Evolutionary conservation across 129 eudicot species (phyloP), one percentile per base, ranked within the genome.

Genomic region (Heracleum sosnowskyi): DNA sequence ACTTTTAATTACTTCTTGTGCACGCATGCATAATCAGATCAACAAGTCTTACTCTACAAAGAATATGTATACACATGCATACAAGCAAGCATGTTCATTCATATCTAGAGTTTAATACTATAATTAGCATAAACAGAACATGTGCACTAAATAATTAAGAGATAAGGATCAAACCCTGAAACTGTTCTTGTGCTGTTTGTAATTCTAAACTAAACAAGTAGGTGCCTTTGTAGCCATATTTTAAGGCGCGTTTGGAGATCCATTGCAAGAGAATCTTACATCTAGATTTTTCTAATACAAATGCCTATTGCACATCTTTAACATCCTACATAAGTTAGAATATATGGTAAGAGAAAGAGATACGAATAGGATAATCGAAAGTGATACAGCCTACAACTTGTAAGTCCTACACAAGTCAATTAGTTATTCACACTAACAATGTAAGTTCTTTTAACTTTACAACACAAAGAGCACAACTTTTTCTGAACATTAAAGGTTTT

Each of bases 181-280:
- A 37, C 66, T 80, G 46, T 49, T 79, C 64, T 66, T 7, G 44
- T 45, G 79, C 76, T 62, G 66, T 46, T 26, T 60, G 5, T 26
- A 78, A 81, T 78, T 78, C 83, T 72, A 79, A 76, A 16, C 51
- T 28, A 44, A 26, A 20, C 70, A 34, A 40, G n/a, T 68, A 55
- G 22, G 53, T 20, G 42, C n/a, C 45, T 4, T 15, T 12, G 55
- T 20, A 42, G 36, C 89, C 89, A 80, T 73, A 82, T 78, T 47
- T 77, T 41, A 74, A 77, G 84, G 81, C 81, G 80, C 28, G 76
- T 79, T 85, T 85, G 69, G 45, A 63, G 88, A 82, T 79, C 81
- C 83, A 83, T 46, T 40, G 41, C 70, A 72, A 73, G 40, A 74
- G 82, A 79, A 78, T 81, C 85, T 74, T 73, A 34, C 73, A 17